Evolutionary conservation across 495 filamentous ascomycete species (phyloP).

Genomic region (Viridothelium virens): DNA sequence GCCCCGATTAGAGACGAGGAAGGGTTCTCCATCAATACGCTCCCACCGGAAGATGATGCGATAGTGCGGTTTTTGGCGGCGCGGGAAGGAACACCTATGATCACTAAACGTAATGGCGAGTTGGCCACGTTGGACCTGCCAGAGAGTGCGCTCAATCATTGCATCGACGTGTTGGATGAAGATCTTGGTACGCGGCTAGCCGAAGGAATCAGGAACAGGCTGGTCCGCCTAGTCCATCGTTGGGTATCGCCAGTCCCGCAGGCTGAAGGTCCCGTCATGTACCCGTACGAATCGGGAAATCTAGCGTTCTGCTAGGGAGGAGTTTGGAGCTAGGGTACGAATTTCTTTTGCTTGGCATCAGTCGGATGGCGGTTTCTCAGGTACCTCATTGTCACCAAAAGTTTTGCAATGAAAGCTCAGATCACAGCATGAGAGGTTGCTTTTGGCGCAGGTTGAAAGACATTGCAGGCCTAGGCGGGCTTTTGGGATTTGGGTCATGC

Average conservation of each 20-base stretch:
- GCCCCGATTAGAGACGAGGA: not conserved
- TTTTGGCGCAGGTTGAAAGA: too few relatives aligned
- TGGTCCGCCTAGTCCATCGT: not conserved
- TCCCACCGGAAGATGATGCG: not conserved
- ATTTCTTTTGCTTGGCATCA: too few relatives aligned
- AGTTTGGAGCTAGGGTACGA: not conserved
- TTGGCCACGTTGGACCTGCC: not conserved
- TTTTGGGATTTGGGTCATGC: too few relatives aligned
- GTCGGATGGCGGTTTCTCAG: not conserved
- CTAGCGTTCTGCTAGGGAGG: not conserved
- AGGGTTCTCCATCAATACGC: not conserved
- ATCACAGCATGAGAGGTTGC: not conserved
- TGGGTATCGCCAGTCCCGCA: not conserved
- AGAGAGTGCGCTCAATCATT: not conserved
- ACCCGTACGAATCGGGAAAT: not conserved
- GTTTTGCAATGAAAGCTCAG: not conserved
- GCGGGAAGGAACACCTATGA: not conserved
- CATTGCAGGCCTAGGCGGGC: too few relatives aligned
- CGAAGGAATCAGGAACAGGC: not conserved
- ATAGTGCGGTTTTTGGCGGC: not conserved
- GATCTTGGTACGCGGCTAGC: not conserved
- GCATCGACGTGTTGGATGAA: slow-evolving; percentile 1
- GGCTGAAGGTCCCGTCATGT: not conserved
- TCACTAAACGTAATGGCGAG: not conserved
- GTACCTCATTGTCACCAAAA: not conserved